These are phyloP conservation scores for Bocquillonia castaneifolia DNA, from an alignment of 441 rosid species.

Conservation along the genomic window DNA sequence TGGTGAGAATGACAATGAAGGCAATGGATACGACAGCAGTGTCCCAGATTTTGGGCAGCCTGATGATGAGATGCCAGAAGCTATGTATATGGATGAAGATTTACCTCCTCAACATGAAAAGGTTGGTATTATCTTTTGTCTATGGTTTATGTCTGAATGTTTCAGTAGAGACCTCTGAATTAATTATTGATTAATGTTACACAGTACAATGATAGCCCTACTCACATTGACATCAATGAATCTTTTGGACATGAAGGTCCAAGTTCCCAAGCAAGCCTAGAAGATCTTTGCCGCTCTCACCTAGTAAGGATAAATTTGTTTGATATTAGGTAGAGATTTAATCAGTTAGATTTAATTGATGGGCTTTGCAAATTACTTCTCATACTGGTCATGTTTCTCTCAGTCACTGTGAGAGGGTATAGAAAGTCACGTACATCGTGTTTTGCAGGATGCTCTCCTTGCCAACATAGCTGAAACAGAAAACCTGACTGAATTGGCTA, in stretches of 20 bases:
- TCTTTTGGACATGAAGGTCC: conserved; percentile 40
- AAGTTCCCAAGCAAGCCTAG: conserved; percentile 61
- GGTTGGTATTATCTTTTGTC: conserved; percentile 29
- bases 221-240: conserved; percentile 34
- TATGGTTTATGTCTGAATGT: neutral
- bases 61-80: conserved; percentile 40
- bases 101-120: conserved; percentile 25
- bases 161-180: conserved; percentile 2
- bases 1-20: conserved; percentile 28
- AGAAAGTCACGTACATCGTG: conserved; percentile 9
- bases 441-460: conserved; percentile 76
- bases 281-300: conserved; percentile 92
- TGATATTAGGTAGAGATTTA: neutral
- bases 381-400: neutral
- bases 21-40: conserved; percentile 37
- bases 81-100: conserved; percentile 49
- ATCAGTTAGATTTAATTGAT: neutral
- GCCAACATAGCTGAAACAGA: conserved; percentile 87
- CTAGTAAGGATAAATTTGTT: conserved; percentile 46
- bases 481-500: conserved; percentile 83
- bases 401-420: too few species aligned
- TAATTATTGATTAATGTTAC: conserved; percentile 27
- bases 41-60: conserved; percentile 40
- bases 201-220: conserved; percentile 35
- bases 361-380: neutral